Conservation (phyloP, 805 yeast genomes). For the Metschnikowia aberdeeniae region DNA sequence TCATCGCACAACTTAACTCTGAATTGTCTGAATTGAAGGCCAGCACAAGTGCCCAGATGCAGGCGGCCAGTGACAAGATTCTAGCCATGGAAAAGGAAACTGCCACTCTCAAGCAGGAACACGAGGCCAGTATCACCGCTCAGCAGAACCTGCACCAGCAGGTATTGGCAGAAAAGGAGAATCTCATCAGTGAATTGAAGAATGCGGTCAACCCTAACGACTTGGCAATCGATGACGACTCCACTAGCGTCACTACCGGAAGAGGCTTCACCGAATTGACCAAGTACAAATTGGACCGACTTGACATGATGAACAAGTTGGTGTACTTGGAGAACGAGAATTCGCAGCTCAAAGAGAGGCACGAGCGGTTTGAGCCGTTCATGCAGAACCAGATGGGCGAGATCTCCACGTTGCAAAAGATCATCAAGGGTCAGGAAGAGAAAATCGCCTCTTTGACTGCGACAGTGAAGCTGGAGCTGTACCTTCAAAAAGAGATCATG, state of each 20-base stretch:
- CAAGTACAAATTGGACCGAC: constrained; percentile 39
- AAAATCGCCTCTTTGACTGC: constrained; percentile 38
- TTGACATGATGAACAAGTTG: constrained; percentile 43
- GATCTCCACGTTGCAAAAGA: constrained; percentile 47
- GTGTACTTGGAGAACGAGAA: constrained; percentile 47
- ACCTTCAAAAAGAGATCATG: constrained; percentile 41
- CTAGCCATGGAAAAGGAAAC: constrained; percentile 40
- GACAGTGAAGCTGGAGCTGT: constrained; percentile 43
- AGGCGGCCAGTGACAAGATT: constrained; percentile 54
- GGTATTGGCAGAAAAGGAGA: constrained; percentile 26
- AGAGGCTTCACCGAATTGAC: constrained; percentile 30
- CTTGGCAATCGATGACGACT: constrained; percentile 4
- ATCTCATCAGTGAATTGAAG: constrained; percentile 29
- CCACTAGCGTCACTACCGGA: constrained; percentile 6
- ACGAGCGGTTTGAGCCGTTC: constrained; percentile 47
- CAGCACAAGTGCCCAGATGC: constrained; percentile 46
- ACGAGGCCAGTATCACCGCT: constrained; percentile 8
- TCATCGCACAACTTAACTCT: constrained; percentile 29
- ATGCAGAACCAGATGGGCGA: constrained; percentile 51
- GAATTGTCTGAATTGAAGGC: constrained; percentile 31
- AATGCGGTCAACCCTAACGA: constrained; percentile 9
- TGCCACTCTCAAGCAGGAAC: constrained; percentile 4
- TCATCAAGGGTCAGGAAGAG: constrained; percentile 51
- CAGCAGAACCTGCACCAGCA: constrained; percentile 11
- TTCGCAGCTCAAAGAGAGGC: constrained; percentile 34